Base-by-base conservation (phyloP, 306 rosid species). In the Vigna nakashimae region DNA sequence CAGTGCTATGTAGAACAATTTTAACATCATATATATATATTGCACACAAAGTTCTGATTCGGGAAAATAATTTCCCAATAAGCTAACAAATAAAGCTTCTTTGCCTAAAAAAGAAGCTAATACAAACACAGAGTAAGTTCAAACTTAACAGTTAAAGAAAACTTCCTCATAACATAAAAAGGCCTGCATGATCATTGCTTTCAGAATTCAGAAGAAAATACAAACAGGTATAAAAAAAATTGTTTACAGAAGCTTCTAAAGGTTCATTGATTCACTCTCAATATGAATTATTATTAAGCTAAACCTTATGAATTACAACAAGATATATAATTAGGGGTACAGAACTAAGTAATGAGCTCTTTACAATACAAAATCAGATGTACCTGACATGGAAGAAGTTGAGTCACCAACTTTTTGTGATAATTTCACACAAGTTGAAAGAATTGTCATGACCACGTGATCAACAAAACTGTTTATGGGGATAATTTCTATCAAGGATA, bases 401-500 rank as follows among this genome's bases (percentile, higher is more conserved):
- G 90, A 82, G 80, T 73, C 77, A 40, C 50, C 49, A 16, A 36
- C 68, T 86, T 89, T 86, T 59, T 83, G 86, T 13, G 91, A 83
- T 73, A 73, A 76, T 69, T 84, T 91, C 82, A 88, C 77, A 88
- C 98, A 92, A 53, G 85, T 69, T 36, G 82, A 80, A 26, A 94
- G 73, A 86, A 89, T 81, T 84, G 87, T 94, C 43, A 87, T 57
- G 34, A 92, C 91, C 64, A 90, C 76, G 30, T 82, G 88, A 59
- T 81, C 73, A 86, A 94, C 88, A 78, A 73, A 82, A 74, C 76
- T 71, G 67, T 82, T 82, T 55, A 88, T 71, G 53, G 90, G 92
- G 49, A 89, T 81, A 76, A 84, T 87, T 80, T 92, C 95, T 60
- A 94, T 64, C 69, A 94, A 75, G 14, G 93, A 87, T 65, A 89